Conservation (phyloP, 305 asterid genomes). For the Fraxinus floribunda region DNA sequence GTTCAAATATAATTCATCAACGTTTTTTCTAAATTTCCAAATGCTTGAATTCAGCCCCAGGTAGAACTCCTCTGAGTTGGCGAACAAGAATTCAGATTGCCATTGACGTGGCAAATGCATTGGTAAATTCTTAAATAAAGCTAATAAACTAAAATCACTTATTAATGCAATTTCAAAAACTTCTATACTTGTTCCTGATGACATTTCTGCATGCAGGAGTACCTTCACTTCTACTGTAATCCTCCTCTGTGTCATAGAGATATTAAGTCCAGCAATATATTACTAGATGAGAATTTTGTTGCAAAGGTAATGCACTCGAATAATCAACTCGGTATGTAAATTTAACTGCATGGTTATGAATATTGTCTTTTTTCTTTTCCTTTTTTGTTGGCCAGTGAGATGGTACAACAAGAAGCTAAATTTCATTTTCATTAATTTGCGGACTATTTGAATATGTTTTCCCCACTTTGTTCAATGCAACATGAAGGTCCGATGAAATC, state of each 20-base stretch:
- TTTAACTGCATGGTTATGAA: neutral
- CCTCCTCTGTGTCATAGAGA: constrained; percentile 98
- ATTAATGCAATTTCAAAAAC: neutral
- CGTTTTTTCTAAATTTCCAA: constrained; percentile 18
- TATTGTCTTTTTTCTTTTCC: neutral
- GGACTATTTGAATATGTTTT: neutral
- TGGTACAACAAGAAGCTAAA: neutral
- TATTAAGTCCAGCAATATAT: constrained; percentile 88
- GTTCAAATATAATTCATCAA: neutral
- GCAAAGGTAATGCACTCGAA: constrained; percentile 64
- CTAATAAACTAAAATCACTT: neutral
- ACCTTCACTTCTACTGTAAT: constrained; percentile 89
- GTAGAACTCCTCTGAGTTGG: constrained; percentile 80
- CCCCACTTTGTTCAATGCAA: neutral
- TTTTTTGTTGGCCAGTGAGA: neutral
- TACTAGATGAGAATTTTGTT: constrained; percentile 70
- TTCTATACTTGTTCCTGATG: constrained; percentile 14
- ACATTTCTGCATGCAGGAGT: constrained; percentile 62
- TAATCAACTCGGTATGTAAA: neutral
- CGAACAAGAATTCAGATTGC: constrained; percentile 76
- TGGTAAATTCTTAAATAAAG: constrained; percentile 50
- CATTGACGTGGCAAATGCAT: constrained; percentile 87
- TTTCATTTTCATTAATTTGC: neutral
- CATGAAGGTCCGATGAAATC: neutral
- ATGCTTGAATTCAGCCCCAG: constrained; percentile 53